Base-by-base conservation (phyloP, 148 eudicot genomes). In the Amaranthus hypochondriacus region DNA sequence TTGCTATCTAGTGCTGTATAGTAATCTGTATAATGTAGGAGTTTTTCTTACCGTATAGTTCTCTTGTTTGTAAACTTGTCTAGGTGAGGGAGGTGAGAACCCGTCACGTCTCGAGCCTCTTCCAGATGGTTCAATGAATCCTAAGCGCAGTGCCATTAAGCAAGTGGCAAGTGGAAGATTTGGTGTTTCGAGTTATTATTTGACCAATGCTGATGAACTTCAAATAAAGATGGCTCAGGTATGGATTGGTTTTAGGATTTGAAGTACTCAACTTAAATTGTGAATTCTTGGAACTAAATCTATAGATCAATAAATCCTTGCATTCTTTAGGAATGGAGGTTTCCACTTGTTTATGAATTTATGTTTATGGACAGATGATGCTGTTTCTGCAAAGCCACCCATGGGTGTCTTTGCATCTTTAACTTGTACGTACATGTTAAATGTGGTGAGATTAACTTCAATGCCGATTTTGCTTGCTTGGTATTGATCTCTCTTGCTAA, bases 161-260 rank as follows among this genome's bases (percentile, higher is more conserved):
- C 99, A 96, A 84, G 99, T 96, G 71, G 97, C 99, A 46, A 96
- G 99, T 84, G 99, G 99, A 75, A 89, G 99, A 85, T 96, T 96
- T 80, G 99, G 99, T 53, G 99, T 96, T 78, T 90, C 97, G 48
- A 96, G 99, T 86, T 96, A 92, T 72, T 96, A 96, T 85, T 86
- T 96, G 65, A 92, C 99, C 60, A 96, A 96, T 84, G 97, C 99
- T 8, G 99, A 96, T 81, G 99, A 96, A 77, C 72, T 96, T 59
- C 99, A 96, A 86, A 96, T 96, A 53, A 96, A 96, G 82, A 96
- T 96, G 99, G 99, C 99, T 77, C 99, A 96, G 97, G 98, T 95
- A 92, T 60, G 68, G 63, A 47, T 50, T 69, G 56, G 77, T 49
- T 42, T 62, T 56, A 56, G 59, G 56, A 50, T 15, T 56, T 43